Conservation (phyloP, 257 asterid genomes). For the Nicotiana attenuata region DNA sequence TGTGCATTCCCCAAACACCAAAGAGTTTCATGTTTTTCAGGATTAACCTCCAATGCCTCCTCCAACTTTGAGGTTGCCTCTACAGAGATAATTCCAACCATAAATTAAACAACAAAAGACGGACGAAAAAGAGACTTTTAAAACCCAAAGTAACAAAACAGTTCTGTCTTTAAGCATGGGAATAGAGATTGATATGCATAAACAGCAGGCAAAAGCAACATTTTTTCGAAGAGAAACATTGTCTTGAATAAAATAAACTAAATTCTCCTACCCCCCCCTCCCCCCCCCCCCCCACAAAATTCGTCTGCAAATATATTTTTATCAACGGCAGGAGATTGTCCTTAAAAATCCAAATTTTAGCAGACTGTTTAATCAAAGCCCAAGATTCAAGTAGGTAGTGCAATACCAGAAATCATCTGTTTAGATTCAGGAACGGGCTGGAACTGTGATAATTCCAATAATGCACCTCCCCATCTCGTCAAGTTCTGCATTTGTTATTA, state of each 20-base stretch:
- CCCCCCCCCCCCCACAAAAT: no score
- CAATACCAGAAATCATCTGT: slow-evolving; percentile 66
- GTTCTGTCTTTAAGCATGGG: neutral
- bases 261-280: neutral
- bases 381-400: neutral
- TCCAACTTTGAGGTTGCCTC: slow-evolving; percentile 79
- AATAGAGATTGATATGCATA: neutral
- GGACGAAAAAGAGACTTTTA: neutral
- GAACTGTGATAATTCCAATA: slow-evolving; percentile 83
- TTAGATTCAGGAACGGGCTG: slow-evolving; percentile 67
- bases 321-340: neutral
- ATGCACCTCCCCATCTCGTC: slow-evolving; percentile 86
- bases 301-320: neutral
- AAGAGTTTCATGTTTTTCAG: slow-evolving; percentile 62
- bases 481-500: slow-evolving; percentile 49
- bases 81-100: slow-evolving; percentile 19
- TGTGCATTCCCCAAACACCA: slow-evolving; percentile 95
- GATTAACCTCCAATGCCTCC: slow-evolving; percentile 68
- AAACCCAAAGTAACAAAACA: neutral
- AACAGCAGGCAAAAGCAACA: neutral
- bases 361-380: neutral
- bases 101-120: neutral
- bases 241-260: neutral
- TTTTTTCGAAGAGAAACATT: neutral
- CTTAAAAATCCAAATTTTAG: neutral